These are phyloP conservation scores for Rubia balearica DNA, from an alignment of 305 asterid species.

Conservation along the genomic window DNA sequence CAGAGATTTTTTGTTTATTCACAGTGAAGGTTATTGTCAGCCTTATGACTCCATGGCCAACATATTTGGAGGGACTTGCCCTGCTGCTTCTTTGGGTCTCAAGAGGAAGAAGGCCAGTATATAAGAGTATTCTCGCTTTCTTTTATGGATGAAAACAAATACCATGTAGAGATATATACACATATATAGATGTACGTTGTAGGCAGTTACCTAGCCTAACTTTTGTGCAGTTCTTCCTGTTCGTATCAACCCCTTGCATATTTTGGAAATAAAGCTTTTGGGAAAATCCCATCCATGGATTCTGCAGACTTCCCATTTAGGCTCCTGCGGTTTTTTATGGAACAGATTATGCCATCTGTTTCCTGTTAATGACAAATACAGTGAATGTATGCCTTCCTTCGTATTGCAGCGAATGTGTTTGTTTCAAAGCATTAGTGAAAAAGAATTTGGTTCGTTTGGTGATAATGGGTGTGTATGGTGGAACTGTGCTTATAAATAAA, in stretches of 20 bases:
- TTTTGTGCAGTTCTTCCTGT: not conserved
- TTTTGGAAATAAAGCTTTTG: not conserved
- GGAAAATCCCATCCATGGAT: not conserved
- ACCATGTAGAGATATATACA: not conserved
- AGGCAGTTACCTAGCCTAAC: not conserved
- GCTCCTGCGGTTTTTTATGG: too few species aligned
- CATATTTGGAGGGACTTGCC: constrained; percentile 8
- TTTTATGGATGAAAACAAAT: not conserved
- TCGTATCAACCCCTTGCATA: not conserved
- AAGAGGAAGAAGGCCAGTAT: constrained; percentile 9
- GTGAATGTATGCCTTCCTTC: too few species aligned
- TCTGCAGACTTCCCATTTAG: not conserved
- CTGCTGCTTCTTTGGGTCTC: constrained; percentile 18
- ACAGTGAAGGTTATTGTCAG: constrained; percentile 32
- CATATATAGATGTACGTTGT: not conserved
- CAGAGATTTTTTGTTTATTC: constrained; percentile 32
- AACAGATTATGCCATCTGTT: too few species aligned
- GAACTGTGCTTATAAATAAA: too few species aligned
- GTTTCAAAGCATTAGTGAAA: too few species aligned
- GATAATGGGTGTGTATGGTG: too few species aligned
- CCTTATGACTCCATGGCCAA: constrained; percentile 14
- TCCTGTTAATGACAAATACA: too few species aligned
- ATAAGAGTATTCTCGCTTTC: not conserved
- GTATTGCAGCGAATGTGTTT: too few species aligned
- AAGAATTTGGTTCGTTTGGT: too few species aligned